These are phyloP conservation scores for Metschnikowia cubensis DNA, from an alignment of 805 yeast species.

Conservation along the genomic window DNA sequence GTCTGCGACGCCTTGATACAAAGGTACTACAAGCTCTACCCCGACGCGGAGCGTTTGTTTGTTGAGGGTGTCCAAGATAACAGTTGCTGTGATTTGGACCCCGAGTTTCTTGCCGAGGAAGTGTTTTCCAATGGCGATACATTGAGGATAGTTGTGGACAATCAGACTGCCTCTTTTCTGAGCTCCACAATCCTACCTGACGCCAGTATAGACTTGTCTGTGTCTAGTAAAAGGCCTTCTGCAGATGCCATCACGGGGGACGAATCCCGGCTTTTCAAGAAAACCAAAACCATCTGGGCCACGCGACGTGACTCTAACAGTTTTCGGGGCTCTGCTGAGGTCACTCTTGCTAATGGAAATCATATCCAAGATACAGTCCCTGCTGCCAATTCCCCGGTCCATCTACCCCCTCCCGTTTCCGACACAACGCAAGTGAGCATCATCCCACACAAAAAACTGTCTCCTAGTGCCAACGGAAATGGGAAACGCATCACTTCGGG, in stretches of 20 bases:
- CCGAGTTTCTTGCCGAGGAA: constrained; percentile 64
- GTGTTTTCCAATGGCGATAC: constrained; percentile 47
- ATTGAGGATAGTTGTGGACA: constrained; percentile 33
- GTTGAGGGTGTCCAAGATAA: constrained; percentile 64
- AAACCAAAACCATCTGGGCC: constrained; percentile 16
- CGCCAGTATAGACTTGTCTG: constrained; percentile 6
- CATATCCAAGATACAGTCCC: constrained; percentile 1
- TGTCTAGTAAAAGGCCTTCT: constrained; percentile 3
- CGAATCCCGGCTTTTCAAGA: constrained; percentile 6
- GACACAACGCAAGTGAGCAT: constrained; percentile 6
- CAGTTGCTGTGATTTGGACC: constrained; percentile 72
- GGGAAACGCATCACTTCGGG: constrained; percentile 38
- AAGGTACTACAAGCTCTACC: constrained; percentile 62
- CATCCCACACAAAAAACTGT: constrained; percentile 29
- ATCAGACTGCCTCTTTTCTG: constrained; percentile 16
- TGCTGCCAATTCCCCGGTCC: constrained; percentile 14
- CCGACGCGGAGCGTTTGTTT: constrained; percentile 50
- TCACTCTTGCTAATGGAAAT: not conserved
- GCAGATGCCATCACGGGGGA: constrained; percentile 1
- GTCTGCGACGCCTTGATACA: constrained; percentile 52
- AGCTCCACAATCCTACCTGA: constrained; percentile 7
- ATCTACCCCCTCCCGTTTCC: constrained; percentile 34
- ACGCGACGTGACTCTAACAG: constrained; percentile 4
- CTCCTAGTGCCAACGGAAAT: constrained; percentile 13
- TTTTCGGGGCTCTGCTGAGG: constrained; percentile 2